Conservation (phyloP, 2,329 filamentous ascomycete species). For the Periconia macrospinosa region DNA sequence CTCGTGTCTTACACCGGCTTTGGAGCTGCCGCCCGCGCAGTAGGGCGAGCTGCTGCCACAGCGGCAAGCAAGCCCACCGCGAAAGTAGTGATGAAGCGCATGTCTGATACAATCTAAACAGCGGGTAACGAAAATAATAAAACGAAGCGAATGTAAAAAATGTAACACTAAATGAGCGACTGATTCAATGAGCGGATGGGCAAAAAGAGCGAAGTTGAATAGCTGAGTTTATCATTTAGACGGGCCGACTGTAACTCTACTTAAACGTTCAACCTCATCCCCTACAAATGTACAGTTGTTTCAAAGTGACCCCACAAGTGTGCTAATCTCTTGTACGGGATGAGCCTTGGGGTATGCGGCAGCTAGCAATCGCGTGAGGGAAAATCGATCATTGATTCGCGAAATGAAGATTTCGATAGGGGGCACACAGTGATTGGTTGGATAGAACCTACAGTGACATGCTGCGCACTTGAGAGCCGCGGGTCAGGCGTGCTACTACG, state of each 20-base stretch:
- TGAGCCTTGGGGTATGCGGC: background rate
- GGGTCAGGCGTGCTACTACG: background rate
- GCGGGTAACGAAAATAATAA: background rate
- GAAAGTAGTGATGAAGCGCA: constrained; percentile 8
- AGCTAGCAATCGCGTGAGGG: background rate
- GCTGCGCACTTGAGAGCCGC: background rate
- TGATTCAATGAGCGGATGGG: background rate
- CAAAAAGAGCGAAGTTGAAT: background rate
- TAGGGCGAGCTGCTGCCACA: constrained; percentile 3
- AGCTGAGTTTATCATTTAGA: background rate
- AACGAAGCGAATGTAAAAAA: background rate
- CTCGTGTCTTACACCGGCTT: constrained; percentile 1
- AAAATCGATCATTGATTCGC: background rate
- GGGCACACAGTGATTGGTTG: background rate
- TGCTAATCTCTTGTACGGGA: background rate
- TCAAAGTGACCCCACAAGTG: background rate
- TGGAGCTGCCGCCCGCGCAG: background rate
- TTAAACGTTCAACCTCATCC: background rate
- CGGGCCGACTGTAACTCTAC: background rate
- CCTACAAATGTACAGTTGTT: background rate
- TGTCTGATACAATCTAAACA: background rate
- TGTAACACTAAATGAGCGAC: background rate
- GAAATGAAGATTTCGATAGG: background rate
- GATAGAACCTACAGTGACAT: background rate
- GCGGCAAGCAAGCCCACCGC: constrained; percentile 5